Percentiles rank a stretch among this genome's conserved stretches.
These are phyloP conservation scores for Mallotus japonicus DNA, from an alignment of 441 rosid genomes.

Conservation along the genomic window DNA sequence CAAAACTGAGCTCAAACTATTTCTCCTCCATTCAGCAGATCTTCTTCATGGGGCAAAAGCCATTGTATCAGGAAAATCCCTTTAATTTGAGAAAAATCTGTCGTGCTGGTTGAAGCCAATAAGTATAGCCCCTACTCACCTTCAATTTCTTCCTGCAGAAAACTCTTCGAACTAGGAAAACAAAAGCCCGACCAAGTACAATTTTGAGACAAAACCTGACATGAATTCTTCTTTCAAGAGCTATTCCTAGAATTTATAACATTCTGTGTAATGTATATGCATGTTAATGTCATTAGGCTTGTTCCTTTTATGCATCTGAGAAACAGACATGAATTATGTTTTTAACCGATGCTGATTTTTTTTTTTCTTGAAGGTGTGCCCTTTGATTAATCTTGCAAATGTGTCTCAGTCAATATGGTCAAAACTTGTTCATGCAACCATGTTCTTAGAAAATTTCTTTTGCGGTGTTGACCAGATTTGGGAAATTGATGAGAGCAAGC, in stretches of 20 bases:
- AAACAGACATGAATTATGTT: background rate
- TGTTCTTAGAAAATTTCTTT: constrained; percentile 15
- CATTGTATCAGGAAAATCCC: background rate
- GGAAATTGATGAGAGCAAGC: constrained; percentile 88
- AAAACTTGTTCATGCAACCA: background rate
- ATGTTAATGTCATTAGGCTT: background rate
- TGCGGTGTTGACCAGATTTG: constrained; percentile 60
- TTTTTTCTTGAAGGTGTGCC: background rate
- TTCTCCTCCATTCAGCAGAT: background rate
- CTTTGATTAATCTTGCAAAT: background rate
- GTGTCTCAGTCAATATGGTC: background rate
- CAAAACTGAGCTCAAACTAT: background rate
- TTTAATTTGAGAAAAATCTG: background rate
- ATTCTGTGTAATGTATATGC: background rate
- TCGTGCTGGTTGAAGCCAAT: background rate
- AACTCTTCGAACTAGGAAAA: background rate
- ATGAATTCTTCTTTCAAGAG: background rate
- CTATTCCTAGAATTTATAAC: background rate
- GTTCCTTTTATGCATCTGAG: background rate
- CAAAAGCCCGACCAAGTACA: background rate
- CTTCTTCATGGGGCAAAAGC: background rate
- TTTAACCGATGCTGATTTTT: background rate
- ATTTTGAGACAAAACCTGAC: background rate
- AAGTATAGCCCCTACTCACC: background rate
- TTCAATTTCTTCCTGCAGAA: background rate